Evolutionary conservation across 2,329 filamentous ascomycete species (phyloP).

Genomic region (Cercospora zeina): DNA sequence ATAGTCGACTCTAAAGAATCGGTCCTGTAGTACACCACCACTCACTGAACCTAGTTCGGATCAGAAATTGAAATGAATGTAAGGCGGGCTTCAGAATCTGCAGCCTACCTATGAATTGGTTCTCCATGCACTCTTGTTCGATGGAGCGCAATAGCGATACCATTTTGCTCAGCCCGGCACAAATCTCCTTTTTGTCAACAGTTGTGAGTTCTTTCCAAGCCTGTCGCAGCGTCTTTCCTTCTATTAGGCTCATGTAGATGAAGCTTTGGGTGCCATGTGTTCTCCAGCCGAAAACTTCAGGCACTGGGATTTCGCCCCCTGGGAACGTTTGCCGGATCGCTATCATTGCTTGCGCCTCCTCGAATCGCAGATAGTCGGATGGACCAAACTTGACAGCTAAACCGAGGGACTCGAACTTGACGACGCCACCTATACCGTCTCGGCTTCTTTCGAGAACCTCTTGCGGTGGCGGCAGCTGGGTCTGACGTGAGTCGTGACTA

Average conservation of each 20-base stretch:
- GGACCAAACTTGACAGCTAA: constrained; percentile 16
- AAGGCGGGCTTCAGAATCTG: too few relatives aligned
- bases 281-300: constrained; percentile 15
- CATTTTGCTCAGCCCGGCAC: background rate
- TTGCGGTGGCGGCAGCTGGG: background rate
- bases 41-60: too few relatives aligned
- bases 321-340: constrained; percentile 8
- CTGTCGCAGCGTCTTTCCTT: constrained; percentile 6
- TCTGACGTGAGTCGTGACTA: background rate
- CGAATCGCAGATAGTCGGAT: background rate
- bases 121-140: background rate
- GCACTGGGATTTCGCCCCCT: constrained; percentile 5
- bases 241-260: constrained; percentile 16
- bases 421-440: background rate
- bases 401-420: constrained; percentile 1
- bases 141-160: background rate
- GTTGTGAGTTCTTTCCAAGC: background rate
- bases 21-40: too few relatives aligned
- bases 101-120: background rate
- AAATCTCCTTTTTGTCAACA: background rate
- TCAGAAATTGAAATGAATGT: background rate
- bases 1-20: too few relatives aligned
- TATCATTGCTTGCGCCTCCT: constrained; percentile 11
- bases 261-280: background rate
- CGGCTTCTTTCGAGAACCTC: background rate